Evolutionary conservation across 805 yeast genomes (phyloP).

Genomic region (Ascoidea tarda): DNA sequence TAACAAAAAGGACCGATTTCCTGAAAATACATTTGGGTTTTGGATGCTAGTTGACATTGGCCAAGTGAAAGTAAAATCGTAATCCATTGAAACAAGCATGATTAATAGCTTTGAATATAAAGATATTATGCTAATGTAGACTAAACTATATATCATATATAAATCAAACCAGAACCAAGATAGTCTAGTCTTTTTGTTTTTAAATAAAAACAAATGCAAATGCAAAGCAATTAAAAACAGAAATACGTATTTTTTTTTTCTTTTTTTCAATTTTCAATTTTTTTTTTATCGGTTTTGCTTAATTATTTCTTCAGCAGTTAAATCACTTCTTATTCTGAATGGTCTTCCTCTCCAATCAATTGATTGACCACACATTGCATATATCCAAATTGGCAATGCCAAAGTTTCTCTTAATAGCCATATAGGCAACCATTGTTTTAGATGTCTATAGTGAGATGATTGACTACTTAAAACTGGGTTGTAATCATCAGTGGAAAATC

Average conservation of each 20-base stretch:
- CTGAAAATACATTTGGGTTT: not conserved
- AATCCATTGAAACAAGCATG: no score
- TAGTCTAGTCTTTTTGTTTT: no score
- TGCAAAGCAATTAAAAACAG: no score
- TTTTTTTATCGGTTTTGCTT: no score
- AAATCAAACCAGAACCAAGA: no score
- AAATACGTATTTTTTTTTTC: no score
- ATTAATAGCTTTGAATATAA: no score
- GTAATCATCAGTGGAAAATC: constrained; percentile 1
- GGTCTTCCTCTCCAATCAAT: constrained; percentile 74
- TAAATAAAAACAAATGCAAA: no score
- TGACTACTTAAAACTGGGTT: not conserved
- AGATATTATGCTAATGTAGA: no score
- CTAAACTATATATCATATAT: no score
- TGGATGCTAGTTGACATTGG: not conserved
- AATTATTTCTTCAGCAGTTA: constrained; percentile 51
- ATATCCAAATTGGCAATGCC: constrained; percentile 76
- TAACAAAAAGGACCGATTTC: not conserved
- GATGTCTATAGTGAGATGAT: not conserved
- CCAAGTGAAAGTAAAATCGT: not conserved
- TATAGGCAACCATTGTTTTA: constrained; percentile 16
- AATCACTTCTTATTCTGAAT: constrained; percentile 56
- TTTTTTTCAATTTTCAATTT: no score
- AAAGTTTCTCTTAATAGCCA: constrained; percentile 63
- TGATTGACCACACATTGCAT: constrained; percentile 64